These are phyloP conservation scores for Apiotrichum siamense DNA, from an alignment of 1,284 basidiomycete species.

Conservation along the genomic window DNA sequence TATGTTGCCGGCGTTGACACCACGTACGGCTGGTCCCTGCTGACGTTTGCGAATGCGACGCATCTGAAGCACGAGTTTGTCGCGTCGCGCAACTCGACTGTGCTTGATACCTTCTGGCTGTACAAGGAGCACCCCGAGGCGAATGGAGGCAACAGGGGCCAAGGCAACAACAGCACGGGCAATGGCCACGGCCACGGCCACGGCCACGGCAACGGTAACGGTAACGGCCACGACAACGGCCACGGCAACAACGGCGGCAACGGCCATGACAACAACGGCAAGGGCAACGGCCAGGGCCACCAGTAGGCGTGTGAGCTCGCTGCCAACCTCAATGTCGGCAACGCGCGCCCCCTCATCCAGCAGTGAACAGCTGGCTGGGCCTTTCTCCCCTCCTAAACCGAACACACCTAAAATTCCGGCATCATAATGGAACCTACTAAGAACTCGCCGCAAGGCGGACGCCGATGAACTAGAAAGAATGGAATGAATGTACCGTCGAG, in stretches of 20 bases:
- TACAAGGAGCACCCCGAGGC: conserved; percentile 17
- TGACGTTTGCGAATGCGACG: conserved; percentile 39
- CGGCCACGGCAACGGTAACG: neutral
- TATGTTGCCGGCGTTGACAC: conserved; percentile 25
- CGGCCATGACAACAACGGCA: neutral
- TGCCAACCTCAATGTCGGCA: too few species aligned
- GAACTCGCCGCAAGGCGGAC: too few species aligned
- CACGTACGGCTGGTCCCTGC: conserved; percentile 32
- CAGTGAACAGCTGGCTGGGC: too few species aligned
- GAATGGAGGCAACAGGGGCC: neutral
- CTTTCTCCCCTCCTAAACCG: too few species aligned
- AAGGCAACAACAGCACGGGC: neutral
- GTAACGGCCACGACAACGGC: neutral
- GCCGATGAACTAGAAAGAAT: too few species aligned
- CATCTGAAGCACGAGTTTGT: conserved; percentile 27
- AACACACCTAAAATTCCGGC: too few species aligned
- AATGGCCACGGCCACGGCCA: neutral
- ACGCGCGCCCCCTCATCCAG: too few species aligned
- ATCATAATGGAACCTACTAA: too few species aligned
- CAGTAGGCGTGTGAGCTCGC: too few species aligned
- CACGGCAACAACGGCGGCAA: neutral
- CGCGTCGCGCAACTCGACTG: conserved; percentile 19
- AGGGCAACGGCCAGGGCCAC: neutral
- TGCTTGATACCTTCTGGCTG: conserved; percentile 22
- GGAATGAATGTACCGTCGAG: too few species aligned